A percentile compares a stretch with the other conserved stretches of the same genome.
These are phyloP conservation scores for Spencermartinsiella ligniputridi DNA, from an alignment of 1,139 yeast genomes.

Conservation along the genomic window DNA sequence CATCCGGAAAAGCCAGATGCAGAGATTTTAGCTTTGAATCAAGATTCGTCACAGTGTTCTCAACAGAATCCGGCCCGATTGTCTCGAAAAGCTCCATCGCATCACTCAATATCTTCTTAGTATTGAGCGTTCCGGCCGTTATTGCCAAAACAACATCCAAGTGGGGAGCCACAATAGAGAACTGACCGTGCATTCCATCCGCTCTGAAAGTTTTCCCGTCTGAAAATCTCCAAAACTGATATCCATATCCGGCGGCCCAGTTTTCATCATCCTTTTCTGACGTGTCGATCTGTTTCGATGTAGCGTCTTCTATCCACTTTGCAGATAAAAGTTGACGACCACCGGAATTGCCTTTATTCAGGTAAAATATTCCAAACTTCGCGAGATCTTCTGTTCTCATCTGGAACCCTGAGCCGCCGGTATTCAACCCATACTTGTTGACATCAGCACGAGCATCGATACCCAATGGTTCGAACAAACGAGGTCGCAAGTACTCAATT, in stretches of 20 bases:
- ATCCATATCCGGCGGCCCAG: constrained; percentile 15
- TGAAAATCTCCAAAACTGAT: constrained; percentile 14
- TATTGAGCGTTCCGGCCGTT: constrained; percentile 11
- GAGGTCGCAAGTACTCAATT: constrained; percentile 13
- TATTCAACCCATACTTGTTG: constrained; percentile 9
- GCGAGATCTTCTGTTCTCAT: constrained; percentile 14
- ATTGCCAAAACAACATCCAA: constrained; percentile 13
- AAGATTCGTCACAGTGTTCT: not conserved
- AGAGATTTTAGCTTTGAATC: not conserved
- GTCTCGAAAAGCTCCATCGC: constrained; percentile 3
- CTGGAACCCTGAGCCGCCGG: constrained; percentile 17
- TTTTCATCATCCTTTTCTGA: constrained; percentile 4
- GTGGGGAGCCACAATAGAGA: constrained; percentile 12
- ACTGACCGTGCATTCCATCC: constrained; percentile 17
- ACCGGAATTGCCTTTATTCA: constrained; percentile 14
- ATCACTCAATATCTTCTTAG: constrained; percentile 7
- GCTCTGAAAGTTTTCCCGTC: constrained; percentile 13
- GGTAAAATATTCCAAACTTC: constrained; percentile 13
- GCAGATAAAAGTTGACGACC: constrained; percentile 15
- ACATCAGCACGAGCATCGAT: constrained; percentile 10
- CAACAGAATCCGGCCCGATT: not conserved
- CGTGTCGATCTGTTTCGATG: constrained; percentile 11
- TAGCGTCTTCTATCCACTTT: constrained; percentile 11
- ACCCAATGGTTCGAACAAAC: constrained; percentile 16
- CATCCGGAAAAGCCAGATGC: not conserved